Evolutionary conservation across 2,329 filamentous ascomycete species (phyloP).

Genomic region (Didymella glomerata): DNA sequence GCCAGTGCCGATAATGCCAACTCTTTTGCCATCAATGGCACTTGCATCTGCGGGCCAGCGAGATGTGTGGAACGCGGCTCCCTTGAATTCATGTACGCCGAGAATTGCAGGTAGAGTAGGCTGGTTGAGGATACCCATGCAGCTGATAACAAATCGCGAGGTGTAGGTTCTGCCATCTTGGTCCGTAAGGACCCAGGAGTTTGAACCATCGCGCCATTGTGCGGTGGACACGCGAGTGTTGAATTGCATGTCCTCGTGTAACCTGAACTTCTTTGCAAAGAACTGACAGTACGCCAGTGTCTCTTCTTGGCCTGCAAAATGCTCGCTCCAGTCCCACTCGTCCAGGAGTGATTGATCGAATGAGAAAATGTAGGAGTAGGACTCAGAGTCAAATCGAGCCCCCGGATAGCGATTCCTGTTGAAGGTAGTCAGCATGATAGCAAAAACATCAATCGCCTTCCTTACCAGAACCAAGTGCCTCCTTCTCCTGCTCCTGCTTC

Average conservation of each 20-base stretch:
- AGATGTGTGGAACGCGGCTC: constrained; percentile 57
- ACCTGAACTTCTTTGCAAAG: constrained; percentile 58
- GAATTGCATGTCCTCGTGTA: constrained; percentile 37
- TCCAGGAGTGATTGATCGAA: constrained; percentile 55
- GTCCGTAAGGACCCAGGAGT: constrained; percentile 31
- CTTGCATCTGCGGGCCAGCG: constrained; percentile 65
- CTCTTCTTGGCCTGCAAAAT: constrained; percentile 51
- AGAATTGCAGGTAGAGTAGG: constrained; percentile 33
- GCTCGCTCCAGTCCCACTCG: constrained; percentile 54
- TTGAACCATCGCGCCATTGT: constrained; percentile 26
- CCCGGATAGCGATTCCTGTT: constrained; percentile 59
- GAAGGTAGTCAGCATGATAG: background rate
- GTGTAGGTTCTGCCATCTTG: constrained; percentile 26
- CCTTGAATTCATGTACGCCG: constrained; percentile 32
- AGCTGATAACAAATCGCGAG: constrained; percentile 29
- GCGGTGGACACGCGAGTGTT: constrained; percentile 29
- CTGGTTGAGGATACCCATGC: constrained; percentile 35
- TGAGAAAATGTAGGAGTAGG: constrained; percentile 57
- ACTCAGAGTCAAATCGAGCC: constrained; percentile 59
- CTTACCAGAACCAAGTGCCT: constrained; percentile 49
- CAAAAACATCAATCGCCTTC: too few species aligned
- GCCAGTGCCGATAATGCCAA: constrained; percentile 67
- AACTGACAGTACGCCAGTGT: constrained; percentile 60
- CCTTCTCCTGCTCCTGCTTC: constrained; percentile 49
- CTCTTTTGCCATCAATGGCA: constrained; percentile 62